Base-by-base conservation (phyloP, 106 monocot genomes). In the Dioscorea alata region DNA sequence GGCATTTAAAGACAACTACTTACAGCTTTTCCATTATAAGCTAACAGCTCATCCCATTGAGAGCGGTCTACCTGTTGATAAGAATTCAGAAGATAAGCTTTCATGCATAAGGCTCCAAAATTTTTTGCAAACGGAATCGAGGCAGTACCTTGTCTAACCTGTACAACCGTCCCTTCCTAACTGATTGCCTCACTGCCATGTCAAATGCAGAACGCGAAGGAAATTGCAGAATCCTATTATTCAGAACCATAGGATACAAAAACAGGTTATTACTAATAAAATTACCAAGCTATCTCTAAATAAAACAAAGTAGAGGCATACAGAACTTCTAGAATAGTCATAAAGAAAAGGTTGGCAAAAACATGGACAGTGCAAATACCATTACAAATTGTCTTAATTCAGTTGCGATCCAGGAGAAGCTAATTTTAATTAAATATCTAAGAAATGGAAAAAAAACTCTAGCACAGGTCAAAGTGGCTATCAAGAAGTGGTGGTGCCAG, bases 21-120 rank as follows among this genome's bases (percentile, higher is more conserved):
- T 75, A 90, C 90, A 50, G 75, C 57, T 90, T 85, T 90, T 20
- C 86, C 83, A 60, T 86, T 73, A 64, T 69, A 83, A 18, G 84
- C 70, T 24, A 50, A 24, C 19, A 64, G 54, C 5, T 83, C 49
- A 25, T 90, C 90, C 83, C 83, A 90, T 18, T 71, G 63, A 10
- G 71, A 65, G 20, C 80, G 80, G 70, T 70, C 57, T 4, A 86
- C 65, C 90, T 90, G 83, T 68, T 42, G 42, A 42, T 0, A 25
- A 70, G 7, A 21, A 54, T 54, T 54, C 0, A 4, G 54, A 42
- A 42, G 42, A 42, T 42, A 10, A 42, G 10, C 42, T 42, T 42
- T 42, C 4, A 8, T 6, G 0, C 6, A 5, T 42, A 42, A 42
- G 6, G 42, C 42, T 10, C 42, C 28, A 28, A 42, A 42, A 42